These are phyloP conservation scores for Globisporangium yorkense DNA, from an alignment of 352 stramenopile genomes.

Conservation along the genomic window DNA sequence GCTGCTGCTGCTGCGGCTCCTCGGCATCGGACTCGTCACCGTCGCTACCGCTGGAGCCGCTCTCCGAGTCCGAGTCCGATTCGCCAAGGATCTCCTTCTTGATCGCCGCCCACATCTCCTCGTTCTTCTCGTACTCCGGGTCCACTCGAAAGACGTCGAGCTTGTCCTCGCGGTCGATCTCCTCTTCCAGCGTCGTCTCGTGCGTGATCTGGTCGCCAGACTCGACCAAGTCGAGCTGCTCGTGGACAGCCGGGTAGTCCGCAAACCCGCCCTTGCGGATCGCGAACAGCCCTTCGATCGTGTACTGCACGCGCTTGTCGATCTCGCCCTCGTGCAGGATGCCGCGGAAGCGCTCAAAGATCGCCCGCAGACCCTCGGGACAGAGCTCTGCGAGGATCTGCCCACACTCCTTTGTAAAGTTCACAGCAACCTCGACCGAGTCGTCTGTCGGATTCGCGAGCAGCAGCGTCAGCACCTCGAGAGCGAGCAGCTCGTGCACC, in stretches of 20 bases:
- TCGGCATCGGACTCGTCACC: slow-evolving; percentile 53
- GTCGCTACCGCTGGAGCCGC: slow-evolving; percentile 26
- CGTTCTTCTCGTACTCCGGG: slow-evolving; percentile 94
- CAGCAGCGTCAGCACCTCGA: slow-evolving; percentile 96
- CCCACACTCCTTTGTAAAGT: slow-evolving; percentile 96
- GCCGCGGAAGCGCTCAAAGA: slow-evolving; percentile 96
- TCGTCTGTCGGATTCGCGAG: slow-evolving; percentile 97
- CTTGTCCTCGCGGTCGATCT: slow-evolving; percentile 93
- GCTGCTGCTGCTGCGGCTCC: slow-evolving; percentile 31
- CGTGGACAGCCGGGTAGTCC: slow-evolving; percentile 92
- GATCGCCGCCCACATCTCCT: slow-evolving; percentile 95
- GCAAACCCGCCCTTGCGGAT: slow-evolving; percentile 94
- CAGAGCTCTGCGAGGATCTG: slow-evolving; percentile 82
- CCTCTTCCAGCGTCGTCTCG: slow-evolving; percentile 95
- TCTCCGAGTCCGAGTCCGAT: slow-evolving; percentile 76
- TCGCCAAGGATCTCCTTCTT: slow-evolving; percentile 96
- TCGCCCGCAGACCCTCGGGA: slow-evolving; percentile 89
- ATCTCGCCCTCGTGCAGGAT: slow-evolving; percentile 98
- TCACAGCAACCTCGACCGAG: slow-evolving; percentile 97
- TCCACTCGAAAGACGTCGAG: slow-evolving; percentile 96
- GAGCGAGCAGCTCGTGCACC: slow-evolving; percentile 95
- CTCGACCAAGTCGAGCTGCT: slow-evolving; percentile 97
- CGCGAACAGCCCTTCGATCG: slow-evolving; percentile 96
- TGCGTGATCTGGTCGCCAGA: slow-evolving; percentile 98
- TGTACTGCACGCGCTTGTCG: slow-evolving; percentile 98